A percentile compares a stretch with the other conserved stretches of the same genome.
Conservation (phyloP, 192 early-diverging fungal genomes). For the Entomortierella beljakovae region DNA sequence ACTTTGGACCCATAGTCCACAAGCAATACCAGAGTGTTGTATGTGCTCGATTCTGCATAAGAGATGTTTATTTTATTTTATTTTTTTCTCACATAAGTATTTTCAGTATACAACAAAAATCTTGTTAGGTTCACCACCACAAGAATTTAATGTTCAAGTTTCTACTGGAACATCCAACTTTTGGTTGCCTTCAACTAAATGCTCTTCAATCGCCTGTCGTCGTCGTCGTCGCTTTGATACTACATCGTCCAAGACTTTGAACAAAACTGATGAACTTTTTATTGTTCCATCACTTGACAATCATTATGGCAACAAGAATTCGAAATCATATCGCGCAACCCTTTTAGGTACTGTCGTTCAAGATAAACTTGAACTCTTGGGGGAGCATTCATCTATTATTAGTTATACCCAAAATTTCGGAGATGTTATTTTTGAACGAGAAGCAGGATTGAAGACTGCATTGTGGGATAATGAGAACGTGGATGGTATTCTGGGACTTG, state of each 20-base stretch:
- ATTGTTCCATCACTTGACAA: slow-evolving; percentile 71
- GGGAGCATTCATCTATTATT: slow-evolving; percentile 1
- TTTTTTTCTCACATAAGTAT: too few species aligned
- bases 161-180: slow-evolving; percentile 94
- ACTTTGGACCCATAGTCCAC: not conserved
- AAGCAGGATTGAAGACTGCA: slow-evolving; percentile 58
- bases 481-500: slow-evolving; percentile 94
- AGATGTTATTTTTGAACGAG: slow-evolving; percentile 16
- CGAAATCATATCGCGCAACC: not conserved
- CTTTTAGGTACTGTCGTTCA: slow-evolving; percentile 4
- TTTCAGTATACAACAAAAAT: slow-evolving; percentile 63
- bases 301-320: not conserved
- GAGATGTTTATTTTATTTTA: too few species aligned
- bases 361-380: slow-evolving; percentile 8
- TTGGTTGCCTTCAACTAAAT: slow-evolving; percentile 95
- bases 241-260: slow-evolving; percentile 74
- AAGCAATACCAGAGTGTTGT: not conserved
- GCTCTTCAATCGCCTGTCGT: slow-evolving; percentile 90
- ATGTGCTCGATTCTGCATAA: too few species aligned
- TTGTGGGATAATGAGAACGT: slow-evolving; percentile 83
- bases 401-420: slow-evolving; percentile 14
- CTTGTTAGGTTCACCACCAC: slow-evolving; percentile 83
- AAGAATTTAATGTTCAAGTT: slow-evolving; percentile 88
- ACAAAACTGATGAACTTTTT: slow-evolving; percentile 88
- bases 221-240: slow-evolving; percentile 90